Evolutionary conservation across 139 green algal species (phyloP), one percentile per base, ranked within the genome.

Genomic region (Pedinophyceae sp.): DNA sequence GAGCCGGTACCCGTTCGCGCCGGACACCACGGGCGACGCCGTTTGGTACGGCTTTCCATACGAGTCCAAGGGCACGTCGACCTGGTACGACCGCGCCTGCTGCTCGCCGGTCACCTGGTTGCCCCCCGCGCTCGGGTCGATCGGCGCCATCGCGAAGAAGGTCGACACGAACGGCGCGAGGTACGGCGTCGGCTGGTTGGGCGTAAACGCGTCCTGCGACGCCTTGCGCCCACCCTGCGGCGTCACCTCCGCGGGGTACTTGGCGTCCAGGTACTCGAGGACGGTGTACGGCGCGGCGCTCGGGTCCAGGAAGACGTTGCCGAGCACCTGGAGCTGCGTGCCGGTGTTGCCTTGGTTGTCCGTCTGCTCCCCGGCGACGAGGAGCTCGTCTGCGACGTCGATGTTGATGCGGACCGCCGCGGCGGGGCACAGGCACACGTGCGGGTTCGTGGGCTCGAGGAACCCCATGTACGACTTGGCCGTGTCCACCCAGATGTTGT

Each of bases 321-420:
- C 49, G 16, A 55, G 49, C 49, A 22, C 34, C 49, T 39, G 30
- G 23, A 43, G 34, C 34, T 7, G 20, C 4, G 20, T 55, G 24
- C n/a, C 20, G 20, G 49, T 20, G 49, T 29, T 23, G 6, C 22
- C 27, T 5, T n/a, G n/a, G 29, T 27, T 27, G 20, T 55, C 20
- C n/a, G n/a, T n/a, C n/a, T n/a, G n/a, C n/a, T n/a, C n/a, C n/a
- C n/a, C n/a, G n/a, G n/a, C n/a, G n/a, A n/a, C n/a, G n/a, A n/a
- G n/a, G n/a, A n/a, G n/a, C n/a, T n/a, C n/a, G n/a, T n/a, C n/a
- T n/a, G n/a, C n/a, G 23, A 39, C n/a, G 24, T 27, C 23, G 22
- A 55, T 55, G 49, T 55, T 55, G 49, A 55, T 5, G 20, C 34
- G 49, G 6, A 55, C 22, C 6, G 34, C 5, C 17, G 49, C 49